Evolutionary conservation across 192 early-diverging fungal species (phyloP), one percentile per base, ranked within the genome.

Genomic region (Coemansia sp.): DNA sequence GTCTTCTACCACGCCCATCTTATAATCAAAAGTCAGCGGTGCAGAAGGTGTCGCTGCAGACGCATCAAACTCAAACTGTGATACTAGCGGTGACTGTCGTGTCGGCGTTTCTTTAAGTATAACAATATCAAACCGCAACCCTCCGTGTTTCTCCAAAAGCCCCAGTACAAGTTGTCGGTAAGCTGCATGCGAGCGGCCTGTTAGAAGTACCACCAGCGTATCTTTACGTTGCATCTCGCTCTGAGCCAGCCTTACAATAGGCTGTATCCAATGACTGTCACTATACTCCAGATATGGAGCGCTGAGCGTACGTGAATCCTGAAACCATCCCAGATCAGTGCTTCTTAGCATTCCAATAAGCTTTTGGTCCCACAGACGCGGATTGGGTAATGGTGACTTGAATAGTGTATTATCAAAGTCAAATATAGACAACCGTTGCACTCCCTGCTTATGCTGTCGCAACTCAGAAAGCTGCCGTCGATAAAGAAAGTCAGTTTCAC

Each of bases 401-500:
- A 87, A 89, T 54, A 89, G 71, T 11, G 88, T 89, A 64, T 86
- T 85, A 68, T 89, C 88, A 84, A 89, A 89, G 67, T 89, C 88
- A 64, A 89, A 87, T 21, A 89, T 78, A 3, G 71, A 54, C 42
- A 84, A 58, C 20, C 75, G 68, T 14, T 69, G 71, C 54, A 70
- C 68, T 2, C 61, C 64, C 3, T 58, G 32, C 59, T 71, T 76
- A 61, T 50, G 55, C 64, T 57, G 63, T 10, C 79, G 70, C 54
- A 82, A 61, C 56, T 66, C 31, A 6, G 71, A 39, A 3, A 82
- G 74, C 62, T 82, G 74, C 27, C 59, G 67, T n/a, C 79, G 57
- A 19, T 82, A 82, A 32, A 82, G 51, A 68, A 76, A 82, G 62
- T 82, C 79, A 0, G 65, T 36, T 7, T 72, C 67, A 5, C 22